phyloP scores from a whole-genome alignment of 441 rosid genomes.

The Arabidopsis hybrid region DNA sequence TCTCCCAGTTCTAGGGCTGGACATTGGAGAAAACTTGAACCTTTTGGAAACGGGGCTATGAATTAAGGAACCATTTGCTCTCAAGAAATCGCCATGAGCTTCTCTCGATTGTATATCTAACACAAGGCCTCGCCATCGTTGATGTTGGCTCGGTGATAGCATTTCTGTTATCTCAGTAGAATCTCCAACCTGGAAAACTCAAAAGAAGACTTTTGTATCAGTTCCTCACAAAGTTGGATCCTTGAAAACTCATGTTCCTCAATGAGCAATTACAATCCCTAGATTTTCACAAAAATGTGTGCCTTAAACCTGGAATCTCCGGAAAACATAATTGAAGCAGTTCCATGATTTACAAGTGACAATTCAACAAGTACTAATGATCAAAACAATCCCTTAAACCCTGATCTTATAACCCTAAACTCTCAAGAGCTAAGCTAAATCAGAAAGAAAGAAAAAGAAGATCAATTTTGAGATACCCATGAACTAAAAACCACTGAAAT shows the following conservation, averaged over 20 bases:
- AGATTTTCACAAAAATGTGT: not conserved
- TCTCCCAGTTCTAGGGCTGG: conserved; percentile 61
- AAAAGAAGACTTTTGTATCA: conserved; percentile 31
- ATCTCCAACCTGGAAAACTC: conserved; percentile 50
- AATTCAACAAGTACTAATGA: not conserved
- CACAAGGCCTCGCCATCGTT: conserved; percentile 34
- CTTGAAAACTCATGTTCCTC: not conserved
- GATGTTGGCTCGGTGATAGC: conserved; percentile 42
- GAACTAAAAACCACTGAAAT: not conserved
- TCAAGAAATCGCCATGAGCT: conserved; percentile 1
- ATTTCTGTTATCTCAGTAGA: conserved; percentile 75
- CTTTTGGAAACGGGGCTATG: conserved; percentile 33
- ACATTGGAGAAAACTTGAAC: conserved; percentile 43
- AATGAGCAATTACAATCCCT: not conserved
- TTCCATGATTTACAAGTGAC: not conserved
- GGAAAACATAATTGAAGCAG: not conserved
- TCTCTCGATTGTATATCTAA: conserved; percentile 30
- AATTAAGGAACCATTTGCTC: conserved; percentile 19
- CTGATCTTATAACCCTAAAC: conserved; percentile 16
- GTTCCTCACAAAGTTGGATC: not conserved
- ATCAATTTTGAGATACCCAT: conserved; percentile 7
- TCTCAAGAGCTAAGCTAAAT: not conserved
- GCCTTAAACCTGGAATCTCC: not conserved
- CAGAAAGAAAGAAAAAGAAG: not conserved
- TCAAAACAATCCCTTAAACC: conserved; percentile 18